Base-by-base conservation (phyloP, 1,284 basidiomycete genomes). In the Ganoderma boninense region DNA sequence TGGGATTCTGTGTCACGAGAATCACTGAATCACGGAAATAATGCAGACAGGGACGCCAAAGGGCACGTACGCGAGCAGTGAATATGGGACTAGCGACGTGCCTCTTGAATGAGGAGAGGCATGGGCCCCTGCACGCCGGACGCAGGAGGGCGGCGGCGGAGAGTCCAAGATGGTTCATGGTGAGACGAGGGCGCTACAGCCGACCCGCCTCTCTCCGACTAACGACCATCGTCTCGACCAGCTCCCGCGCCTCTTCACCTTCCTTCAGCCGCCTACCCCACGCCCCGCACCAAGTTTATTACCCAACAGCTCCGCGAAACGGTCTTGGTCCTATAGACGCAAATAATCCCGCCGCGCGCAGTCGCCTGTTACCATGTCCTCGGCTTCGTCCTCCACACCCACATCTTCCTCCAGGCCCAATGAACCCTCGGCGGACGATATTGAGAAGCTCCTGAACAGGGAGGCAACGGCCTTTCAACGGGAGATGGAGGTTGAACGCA, bases 391-490 rank as follows among this genome's bases (percentile, higher is more conserved):
- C 23, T 65, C 70, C 35, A 64, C 69, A 18, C 49, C 70, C 52
- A 42, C 59, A 29, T 66, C 68, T 32, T 68, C 72, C 57, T 68
- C 72, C 64, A 65, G 46, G 70, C 35, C 64, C 44, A 69, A 69
- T 54, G 67, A 73, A 13, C 70, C 77, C 29, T 73, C 79, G 29
- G 86, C 86, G 63, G 78, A 83, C 13, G 90, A 90, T 66, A 77
- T 95, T n/a, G 93, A 95, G 70, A 92, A 89, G 79, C 82, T 95
- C 8, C 85, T 95, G 54, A 91, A 85, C 64, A 86, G 92, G 62
- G 93, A 95, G 78, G 92, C 93, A 0, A 90, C 90, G n/a, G 93
- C 92, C 4, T 92, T 95, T 77, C 92, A 95, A 76, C 87, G 94
- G 52, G 93, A 95, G 79, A 81, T 94, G 29, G 93, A 95, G 79